Conservation (phyloP, 805 yeast species). For the Yarrowia sp. region DNA sequence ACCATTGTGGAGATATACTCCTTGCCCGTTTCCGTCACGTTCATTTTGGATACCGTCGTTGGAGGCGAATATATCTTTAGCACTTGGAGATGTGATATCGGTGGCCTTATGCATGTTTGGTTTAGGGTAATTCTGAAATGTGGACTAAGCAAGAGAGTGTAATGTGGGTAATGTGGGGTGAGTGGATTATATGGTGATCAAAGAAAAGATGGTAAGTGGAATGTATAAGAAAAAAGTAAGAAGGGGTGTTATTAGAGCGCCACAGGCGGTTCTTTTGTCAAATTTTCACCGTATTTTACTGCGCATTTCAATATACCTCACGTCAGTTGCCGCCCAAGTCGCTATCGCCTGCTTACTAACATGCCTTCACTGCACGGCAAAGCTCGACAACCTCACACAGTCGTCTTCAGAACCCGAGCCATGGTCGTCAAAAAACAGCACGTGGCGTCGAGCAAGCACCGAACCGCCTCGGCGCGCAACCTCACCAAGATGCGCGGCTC, state of each 20-base stretch:
- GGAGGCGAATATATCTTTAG: too few species aligned
- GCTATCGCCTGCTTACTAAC: constrained; percentile 2
- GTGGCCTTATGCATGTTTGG: constrained; percentile 34
- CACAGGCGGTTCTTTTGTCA: too few species aligned
- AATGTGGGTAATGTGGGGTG: too few species aligned
- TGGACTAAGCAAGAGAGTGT: too few species aligned
- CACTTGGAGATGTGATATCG: background rate
- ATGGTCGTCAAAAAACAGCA: constrained; percentile 35
- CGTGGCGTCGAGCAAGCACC: constrained; percentile 34
- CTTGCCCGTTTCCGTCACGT: constrained; percentile 37
- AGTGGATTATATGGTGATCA: too few species aligned
- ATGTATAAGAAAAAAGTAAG: too few species aligned
- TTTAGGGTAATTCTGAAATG: constrained; percentile 4
- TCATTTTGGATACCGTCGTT: constrained; percentile 6
- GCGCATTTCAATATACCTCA: too few species aligned
- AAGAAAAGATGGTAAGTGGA: too few species aligned
- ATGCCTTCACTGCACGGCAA: background rate
- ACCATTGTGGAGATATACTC: constrained; percentile 32
- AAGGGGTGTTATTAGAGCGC: too few species aligned
- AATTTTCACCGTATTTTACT: too few species aligned
- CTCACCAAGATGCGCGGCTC: constrained; percentile 31
- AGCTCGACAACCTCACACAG: constrained; percentile 8
- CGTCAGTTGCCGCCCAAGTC: too few species aligned
- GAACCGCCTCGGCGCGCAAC: constrained; percentile 28
- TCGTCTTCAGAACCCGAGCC: constrained; percentile 9